phyloP scores from a whole-genome alignment of 768 basidiomycete genomes.

The Russula abietina region DNA sequence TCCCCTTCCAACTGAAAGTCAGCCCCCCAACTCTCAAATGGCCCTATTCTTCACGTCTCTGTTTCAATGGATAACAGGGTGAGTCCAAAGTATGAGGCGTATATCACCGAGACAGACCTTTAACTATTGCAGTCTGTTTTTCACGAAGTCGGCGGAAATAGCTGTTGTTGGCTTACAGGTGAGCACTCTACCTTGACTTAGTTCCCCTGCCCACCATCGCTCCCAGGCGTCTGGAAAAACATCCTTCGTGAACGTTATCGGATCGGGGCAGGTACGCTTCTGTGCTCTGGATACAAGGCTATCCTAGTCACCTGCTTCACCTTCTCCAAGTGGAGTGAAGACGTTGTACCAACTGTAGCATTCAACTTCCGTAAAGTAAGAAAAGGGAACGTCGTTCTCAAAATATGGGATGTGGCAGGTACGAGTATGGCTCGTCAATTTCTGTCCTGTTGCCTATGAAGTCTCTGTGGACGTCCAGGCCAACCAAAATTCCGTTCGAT shows the following conservation, averaged over 20 bases:
- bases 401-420: constrained; percentile 96
- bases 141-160: constrained; percentile 81
- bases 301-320: not conserved
- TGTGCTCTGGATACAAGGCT: not conserved
- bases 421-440: constrained; percentile 25
- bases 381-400: constrained; percentile 86
- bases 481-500: constrained; percentile 92
- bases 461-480: constrained; percentile 38
- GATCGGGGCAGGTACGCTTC: constrained; percentile 62
- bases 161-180: constrained; percentile 91
- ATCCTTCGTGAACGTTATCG: constrained; percentile 87
- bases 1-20: not conserved
- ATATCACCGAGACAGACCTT: not conserved
- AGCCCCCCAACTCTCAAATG: constrained; percentile 7
- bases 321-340: constrained; percentile 74
- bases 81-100: constrained; percentile 15
- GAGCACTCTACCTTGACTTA: not conserved
- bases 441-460: not conserved
- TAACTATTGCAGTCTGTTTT: constrained; percentile 56
- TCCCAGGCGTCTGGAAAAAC: constrained; percentile 88
- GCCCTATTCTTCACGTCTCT: constrained; percentile 35
- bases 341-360: constrained; percentile 93
- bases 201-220: not conserved
- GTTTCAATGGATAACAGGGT: constrained; percentile 55
- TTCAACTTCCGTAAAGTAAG: constrained; percentile 86